These are phyloP conservation scores for Cercospora sojina DNA, from an alignment of 2,329 filamentous ascomycete genomes.

Conservation along the genomic window DNA sequence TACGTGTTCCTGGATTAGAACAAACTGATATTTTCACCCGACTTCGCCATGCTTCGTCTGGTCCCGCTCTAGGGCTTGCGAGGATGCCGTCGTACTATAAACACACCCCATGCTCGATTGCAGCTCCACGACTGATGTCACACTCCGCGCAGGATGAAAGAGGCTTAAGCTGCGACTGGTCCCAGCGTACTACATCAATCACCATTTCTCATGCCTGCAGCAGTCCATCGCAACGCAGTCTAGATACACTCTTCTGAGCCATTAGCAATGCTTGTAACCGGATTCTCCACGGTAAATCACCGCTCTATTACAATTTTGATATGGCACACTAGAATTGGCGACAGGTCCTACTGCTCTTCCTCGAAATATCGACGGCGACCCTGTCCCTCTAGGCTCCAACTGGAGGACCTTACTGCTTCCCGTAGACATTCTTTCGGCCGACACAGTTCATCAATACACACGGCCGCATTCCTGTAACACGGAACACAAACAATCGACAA, in stretches of 20 bases:
- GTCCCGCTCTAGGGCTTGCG: not conserved
- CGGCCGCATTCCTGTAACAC: not conserved
- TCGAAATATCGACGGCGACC: not conserved
- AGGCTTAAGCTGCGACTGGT: not conserved
- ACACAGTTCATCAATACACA: not conserved
- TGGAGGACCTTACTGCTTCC: not conserved
- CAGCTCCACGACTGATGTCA: not conserved
- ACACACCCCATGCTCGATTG: not conserved
- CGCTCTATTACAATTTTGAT: not conserved
- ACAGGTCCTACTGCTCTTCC: not conserved
- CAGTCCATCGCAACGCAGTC: not conserved
- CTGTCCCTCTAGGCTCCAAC: not conserved
- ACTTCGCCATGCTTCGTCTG: not conserved
- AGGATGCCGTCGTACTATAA: not conserved
- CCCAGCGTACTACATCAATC: not conserved
- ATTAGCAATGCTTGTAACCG: not conserved
- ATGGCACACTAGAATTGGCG: not conserved
- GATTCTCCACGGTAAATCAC: not conserved
- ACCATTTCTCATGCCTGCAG: not conserved
- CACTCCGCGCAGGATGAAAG: not conserved
- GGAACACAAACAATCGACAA: not conserved
- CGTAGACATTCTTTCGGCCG: not conserved
- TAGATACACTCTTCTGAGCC: not conserved
- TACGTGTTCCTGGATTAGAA: not conserved
- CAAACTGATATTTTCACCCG: not conserved